phyloP scores from a whole-genome alignment of 768 basidiomycete genomes.

The Suillus cothurnatus region DNA sequence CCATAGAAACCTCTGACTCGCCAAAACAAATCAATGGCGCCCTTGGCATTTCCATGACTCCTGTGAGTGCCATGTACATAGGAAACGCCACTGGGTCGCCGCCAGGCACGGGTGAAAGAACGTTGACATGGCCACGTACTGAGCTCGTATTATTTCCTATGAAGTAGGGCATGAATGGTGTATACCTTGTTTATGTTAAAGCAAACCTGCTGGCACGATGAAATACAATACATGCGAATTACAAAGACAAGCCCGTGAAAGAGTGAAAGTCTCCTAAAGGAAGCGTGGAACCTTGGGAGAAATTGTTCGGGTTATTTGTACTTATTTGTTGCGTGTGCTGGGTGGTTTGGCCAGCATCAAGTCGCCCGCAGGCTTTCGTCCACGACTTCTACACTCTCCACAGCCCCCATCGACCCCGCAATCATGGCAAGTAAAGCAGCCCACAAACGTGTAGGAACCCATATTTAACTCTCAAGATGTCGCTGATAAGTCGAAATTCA shows the following conservation, averaged over 20 bases:
- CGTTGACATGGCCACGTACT: not conserved
- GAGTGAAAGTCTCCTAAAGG: not conserved
- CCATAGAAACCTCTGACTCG: not conserved
- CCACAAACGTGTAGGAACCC: conserved; percentile 68
- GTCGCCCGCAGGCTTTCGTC: conserved; percentile 13
- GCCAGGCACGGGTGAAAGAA: not conserved
- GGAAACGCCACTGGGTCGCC: not conserved
- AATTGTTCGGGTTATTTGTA: not conserved
- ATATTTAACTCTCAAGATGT: conserved; percentile 18
- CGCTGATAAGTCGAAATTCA: conserved; percentile 31
- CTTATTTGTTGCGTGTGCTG: not conserved
- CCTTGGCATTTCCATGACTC: not conserved
- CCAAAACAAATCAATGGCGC: not conserved
- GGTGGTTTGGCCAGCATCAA: conserved; percentile 3
- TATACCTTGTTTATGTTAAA: not conserved
- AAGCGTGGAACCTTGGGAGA: not conserved
- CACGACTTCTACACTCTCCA: conserved; percentile 14
- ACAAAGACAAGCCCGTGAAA: not conserved
- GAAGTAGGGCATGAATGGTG: not conserved
- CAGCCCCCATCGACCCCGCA: conserved; percentile 6
- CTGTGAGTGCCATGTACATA: not conserved
- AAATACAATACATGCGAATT: not conserved
- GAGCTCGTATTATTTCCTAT: not conserved
- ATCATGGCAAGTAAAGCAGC: conserved; percentile 85
- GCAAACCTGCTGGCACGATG: not conserved